phyloP scores from a whole-genome alignment of 2,329 filamentous ascomycete species.

The Trichoderma guizhouense region DNA sequence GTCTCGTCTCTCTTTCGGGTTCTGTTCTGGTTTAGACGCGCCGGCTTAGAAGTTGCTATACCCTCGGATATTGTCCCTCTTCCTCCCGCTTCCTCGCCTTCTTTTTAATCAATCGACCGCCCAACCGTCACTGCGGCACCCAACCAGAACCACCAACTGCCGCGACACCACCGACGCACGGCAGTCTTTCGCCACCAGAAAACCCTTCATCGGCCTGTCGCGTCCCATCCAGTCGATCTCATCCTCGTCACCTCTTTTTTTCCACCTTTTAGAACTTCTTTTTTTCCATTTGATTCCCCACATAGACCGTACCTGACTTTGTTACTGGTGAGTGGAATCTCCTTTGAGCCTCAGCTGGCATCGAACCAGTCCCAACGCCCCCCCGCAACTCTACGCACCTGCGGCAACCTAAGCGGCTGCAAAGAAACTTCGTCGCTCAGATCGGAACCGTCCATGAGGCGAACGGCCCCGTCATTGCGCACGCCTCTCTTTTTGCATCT shows the following conservation, averaged over 20 bases:
- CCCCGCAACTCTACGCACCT: background rate
- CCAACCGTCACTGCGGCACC: constrained; percentile 18
- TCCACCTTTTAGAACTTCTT: constrained; percentile 12
- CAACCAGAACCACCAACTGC: constrained; percentile 12
- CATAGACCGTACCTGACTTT: constrained; percentile 17
- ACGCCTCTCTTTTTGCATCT: background rate
- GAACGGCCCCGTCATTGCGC: background rate
- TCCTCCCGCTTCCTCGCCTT: constrained; percentile 27
- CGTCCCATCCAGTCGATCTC: constrained; percentile 13
- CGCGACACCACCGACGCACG: constrained; percentile 14
- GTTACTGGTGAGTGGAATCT: constrained; percentile 18
- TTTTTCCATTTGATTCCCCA: constrained; percentile 15
- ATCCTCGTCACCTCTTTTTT: background rate
- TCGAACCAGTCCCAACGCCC: background rate
- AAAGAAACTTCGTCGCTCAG: background rate
- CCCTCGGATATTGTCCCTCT: constrained; percentile 20
- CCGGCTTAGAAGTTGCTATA: constrained; percentile 38
- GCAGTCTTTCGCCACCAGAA: constrained; percentile 11
- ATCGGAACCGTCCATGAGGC: background rate
- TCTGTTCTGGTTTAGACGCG: constrained; percentile 38
- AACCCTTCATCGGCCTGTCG: constrained; percentile 11
- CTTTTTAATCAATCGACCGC: constrained; percentile 24
- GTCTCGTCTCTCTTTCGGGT: constrained; percentile 27
- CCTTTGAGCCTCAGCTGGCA: constrained; percentile 4
- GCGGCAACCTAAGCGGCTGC: background rate